Evolutionary conservation across 2,329 filamentous ascomycete genomes (phyloP).

Genomic region (Penicillium corylophilum): DNA sequence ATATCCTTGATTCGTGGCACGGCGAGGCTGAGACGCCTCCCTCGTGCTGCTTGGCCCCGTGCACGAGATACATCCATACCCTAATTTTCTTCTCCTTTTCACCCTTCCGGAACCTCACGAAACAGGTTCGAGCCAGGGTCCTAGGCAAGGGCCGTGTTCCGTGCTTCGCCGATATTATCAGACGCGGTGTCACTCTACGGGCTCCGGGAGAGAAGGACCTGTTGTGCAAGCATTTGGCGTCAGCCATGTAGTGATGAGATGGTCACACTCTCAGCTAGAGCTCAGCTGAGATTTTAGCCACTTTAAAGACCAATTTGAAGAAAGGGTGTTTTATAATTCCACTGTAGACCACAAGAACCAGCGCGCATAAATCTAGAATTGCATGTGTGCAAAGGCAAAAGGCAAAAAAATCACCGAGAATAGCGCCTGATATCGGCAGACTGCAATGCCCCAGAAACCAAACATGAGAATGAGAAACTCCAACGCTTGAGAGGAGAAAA

Average conservation of each 20-base stretch:
- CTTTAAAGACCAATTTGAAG: too few species aligned
- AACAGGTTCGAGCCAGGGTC: background rate
- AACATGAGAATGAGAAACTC: conserved; percentile 19
- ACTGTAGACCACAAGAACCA: background rate
- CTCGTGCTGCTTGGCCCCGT: background rate
- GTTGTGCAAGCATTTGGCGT: conserved; percentile 9
- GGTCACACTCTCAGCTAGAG: background rate
- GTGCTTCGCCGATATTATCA: conserved; percentile 3
- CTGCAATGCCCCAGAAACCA: conserved; percentile 1
- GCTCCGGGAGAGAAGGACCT: conserved; percentile 1
- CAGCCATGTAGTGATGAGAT: background rate
- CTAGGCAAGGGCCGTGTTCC: conserved; percentile 1
- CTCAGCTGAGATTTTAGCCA: background rate
- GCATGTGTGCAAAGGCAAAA: background rate
- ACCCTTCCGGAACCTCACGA: background rate
- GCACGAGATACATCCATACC: background rate
- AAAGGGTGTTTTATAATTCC: background rate
- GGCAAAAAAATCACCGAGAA: background rate
- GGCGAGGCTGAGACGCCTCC: conserved; percentile 4
- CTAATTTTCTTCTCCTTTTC: background rate
- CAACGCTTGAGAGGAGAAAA: conserved; percentile 20
- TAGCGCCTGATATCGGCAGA: background rate
- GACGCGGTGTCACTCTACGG: conserved; percentile 16
- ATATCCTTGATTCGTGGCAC: conserved; percentile 7
- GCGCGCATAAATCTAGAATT: background rate